Conservation (phyloP, 208 protist genomes). For the Tritrichomonas musculus region DNA sequence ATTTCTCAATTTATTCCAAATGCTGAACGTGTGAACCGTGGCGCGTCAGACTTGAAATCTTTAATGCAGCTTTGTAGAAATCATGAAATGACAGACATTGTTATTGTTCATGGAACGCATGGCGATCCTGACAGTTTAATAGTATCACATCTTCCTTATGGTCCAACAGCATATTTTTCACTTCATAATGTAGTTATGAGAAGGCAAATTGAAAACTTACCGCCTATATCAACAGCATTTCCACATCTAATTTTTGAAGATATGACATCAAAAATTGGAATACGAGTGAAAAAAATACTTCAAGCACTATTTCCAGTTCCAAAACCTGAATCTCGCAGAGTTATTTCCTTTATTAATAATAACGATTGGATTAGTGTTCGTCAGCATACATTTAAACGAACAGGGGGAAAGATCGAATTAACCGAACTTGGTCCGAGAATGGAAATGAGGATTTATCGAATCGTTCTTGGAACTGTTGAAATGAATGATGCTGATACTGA, state of each 20-base stretch:
- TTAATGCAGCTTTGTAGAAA: conserved; percentile 81
- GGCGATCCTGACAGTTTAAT: conserved; percentile 75
- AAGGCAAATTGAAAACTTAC: conserved; percentile 74
- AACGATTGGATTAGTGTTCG: conserved; percentile 96
- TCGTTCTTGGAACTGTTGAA: conserved; percentile 76
- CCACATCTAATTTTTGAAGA: conserved; percentile 97
- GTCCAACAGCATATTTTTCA: conserved; percentile 94
- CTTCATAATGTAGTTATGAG: conserved; percentile 88
- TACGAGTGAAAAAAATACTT: conserved; percentile 65
- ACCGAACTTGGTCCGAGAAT: conserved; percentile 95
- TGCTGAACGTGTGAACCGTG: conserved; percentile 89
- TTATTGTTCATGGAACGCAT: conserved; percentile 93
- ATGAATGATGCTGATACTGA: conserved; percentile 84
- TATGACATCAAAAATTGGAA: conserved; percentile 84
- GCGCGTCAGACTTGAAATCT: conserved; percentile 50
- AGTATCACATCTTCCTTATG: conserved; percentile 92
- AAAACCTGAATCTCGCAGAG: conserved; percentile 78
- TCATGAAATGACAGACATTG: conserved; percentile 86
- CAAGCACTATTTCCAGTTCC: conserved; percentile 94
- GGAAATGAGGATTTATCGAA: conserved; percentile 87
- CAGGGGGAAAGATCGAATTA: conserved; percentile 71
- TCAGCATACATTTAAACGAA: conserved; percentile 76
- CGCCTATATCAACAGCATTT: conserved; percentile 75
- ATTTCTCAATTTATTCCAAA: conserved; percentile 94
- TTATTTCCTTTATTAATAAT: conserved; percentile 94